Base-by-base conservation (phyloP, 208 protist species). In the Crithidia expoeki region DNA sequence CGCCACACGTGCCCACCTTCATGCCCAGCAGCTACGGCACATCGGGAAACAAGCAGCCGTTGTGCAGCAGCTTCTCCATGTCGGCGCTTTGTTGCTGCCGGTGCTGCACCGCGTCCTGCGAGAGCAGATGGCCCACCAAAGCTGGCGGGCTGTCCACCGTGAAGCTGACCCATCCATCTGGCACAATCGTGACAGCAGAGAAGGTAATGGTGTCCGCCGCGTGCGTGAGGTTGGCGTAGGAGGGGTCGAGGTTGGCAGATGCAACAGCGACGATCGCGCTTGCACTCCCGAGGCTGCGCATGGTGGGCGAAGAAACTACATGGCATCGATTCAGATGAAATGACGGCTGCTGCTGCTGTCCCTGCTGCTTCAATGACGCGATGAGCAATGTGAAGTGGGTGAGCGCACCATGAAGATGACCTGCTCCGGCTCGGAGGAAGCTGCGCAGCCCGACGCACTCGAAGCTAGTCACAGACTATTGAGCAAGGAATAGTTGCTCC, bases 251-350 rank as follows among this genome's bases (percentile, higher is more conserved):
- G 44, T 58, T 34, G 21, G 25, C 32, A 0, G 32, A 5, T 21
- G 57, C 36, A 16, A 65, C 36, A 28, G 62, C 40, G 19, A 64
- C 28, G 27, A 71, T 27, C 16, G 55, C 30, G 55, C 33, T 46
- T 4, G 34, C 23, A 14, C 21, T 52, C 21, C 47, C 47, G 4
- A 30, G 47, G 47, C 47, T 17, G 21, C 23, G 47, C 17, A 6
- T 9, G 6, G 47, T 30, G 21, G 47, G 14, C 38, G 38, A 7
- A 14, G 38, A 44, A 7, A 7, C 7, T 14, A 17, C 38, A 7
- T 14, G 14, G 38, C 14, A 44, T 17, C 14, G 38, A 7, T 7
- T 44, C 38, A 28, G 47, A 23, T 30, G n/a, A 9, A 30, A 9
- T 28, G 47, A 28, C 47, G 47, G 21, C 14, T 3, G 42, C 42